Conservation (phyloP, 805 yeast species). For the Hermanozyma aechmeae region DNA sequence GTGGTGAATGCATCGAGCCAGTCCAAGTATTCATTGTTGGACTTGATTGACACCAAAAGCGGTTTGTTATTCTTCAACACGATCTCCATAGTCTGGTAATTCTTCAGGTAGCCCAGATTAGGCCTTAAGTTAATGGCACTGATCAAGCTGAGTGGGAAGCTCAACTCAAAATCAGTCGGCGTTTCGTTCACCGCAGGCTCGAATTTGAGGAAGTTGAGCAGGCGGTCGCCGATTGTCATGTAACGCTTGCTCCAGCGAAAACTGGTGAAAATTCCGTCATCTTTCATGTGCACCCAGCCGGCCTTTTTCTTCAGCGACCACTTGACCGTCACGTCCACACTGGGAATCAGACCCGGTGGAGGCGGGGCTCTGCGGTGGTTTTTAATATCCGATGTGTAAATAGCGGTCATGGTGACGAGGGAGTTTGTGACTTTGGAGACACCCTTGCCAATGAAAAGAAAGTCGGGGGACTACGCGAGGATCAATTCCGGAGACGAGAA, state of each 20-base stretch:
- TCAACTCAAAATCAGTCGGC: constrained; percentile 39
- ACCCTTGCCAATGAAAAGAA: too few species aligned
- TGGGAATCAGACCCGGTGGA: constrained; percentile 18
- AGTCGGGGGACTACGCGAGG: too few species aligned
- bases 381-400: constrained; percentile 31
- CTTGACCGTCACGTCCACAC: constrained; percentile 3
- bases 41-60: constrained; percentile 64
- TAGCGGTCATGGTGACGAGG: constrained; percentile 18
- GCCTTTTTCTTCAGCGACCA: constrained; percentile 20
- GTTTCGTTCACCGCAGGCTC: constrained; percentile 31
- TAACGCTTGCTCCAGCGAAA: constrained; percentile 91
- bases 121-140: constrained; percentile 53
- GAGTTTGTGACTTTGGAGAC: background rate
- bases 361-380: constrained; percentile 37
- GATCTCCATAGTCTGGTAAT: constrained; percentile 65
- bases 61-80: constrained; percentile 52
- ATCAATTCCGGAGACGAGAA: too few species aligned
- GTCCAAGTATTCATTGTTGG: constrained; percentile 70
- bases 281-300: constrained; percentile 91
- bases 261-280: constrained; percentile 74
- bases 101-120: constrained; percentile 25
- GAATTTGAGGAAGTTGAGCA: constrained; percentile 63
- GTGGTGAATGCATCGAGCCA: constrained; percentile 88
- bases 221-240: constrained; percentile 67
- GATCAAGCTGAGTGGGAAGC: constrained; percentile 30